These are phyloP conservation scores for Skeletonema grethae DNA, from an alignment of 108 stramenopile species.

Conservation along the genomic window DNA sequence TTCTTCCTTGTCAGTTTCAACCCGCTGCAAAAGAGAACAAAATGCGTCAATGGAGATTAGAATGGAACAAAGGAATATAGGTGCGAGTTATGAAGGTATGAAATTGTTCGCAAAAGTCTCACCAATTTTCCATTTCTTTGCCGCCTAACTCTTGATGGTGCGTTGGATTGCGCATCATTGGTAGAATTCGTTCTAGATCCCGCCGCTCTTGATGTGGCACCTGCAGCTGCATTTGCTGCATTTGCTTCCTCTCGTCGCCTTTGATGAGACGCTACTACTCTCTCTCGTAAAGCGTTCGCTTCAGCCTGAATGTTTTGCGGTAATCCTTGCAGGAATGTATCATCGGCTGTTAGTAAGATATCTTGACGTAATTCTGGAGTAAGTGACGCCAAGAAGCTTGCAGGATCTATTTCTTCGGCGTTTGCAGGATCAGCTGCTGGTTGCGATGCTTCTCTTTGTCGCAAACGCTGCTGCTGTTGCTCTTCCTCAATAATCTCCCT, in stretches of 20 bases:
- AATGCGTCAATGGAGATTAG: neutral
- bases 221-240: constrained; percentile 21
- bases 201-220: constrained; percentile 11
- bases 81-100: neutral
- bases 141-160: constrained; percentile 35
- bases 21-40: constrained; percentile 30
- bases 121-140: constrained; percentile 42
- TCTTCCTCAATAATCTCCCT: constrained; percentile 93
- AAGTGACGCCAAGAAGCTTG: constrained; percentile 89
- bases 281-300: constrained; percentile 87
- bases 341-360: constrained; percentile 89
- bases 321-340: constrained; percentile 75
- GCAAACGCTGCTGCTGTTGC: constrained; percentile 73
- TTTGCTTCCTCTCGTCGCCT: constrained; percentile 31
- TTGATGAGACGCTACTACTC: constrained; percentile 60
- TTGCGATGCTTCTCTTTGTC: constrained; percentile 44
- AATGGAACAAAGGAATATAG: neutral
- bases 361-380: constrained; percentile 90
- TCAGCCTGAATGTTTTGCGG: constrained; percentile 87
- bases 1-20: constrained; percentile 59
- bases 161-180: constrained; percentile 6
- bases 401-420: constrained; percentile 89
- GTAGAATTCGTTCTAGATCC: constrained; percentile 7
- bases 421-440: constrained; percentile 89
- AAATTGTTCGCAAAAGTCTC: neutral